Evolutionary conservation across 805 yeast genomes (phyloP).

Genomic region (Blastobotrys americana): DNA sequence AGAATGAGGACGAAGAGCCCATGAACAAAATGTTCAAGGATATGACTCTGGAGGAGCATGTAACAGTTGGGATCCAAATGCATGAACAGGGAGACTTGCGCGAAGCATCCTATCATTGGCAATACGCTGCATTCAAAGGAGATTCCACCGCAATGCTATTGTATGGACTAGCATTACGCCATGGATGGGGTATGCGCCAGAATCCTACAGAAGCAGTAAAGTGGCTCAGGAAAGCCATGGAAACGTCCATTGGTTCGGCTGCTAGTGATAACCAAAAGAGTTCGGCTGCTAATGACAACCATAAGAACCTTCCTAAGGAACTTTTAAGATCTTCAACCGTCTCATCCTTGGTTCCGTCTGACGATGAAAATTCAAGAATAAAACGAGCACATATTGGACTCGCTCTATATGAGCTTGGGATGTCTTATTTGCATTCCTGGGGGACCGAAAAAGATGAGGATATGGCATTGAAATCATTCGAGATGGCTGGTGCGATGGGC

Average conservation of each 20-base stretch:
- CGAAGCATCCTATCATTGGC: slow-evolving; percentile 64
- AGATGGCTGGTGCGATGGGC: slow-evolving; percentile 61
- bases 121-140: slow-evolving; percentile 56
- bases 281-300: not conserved
- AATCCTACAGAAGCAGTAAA: slow-evolving; percentile 48
- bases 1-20: slow-evolving; percentile 2
- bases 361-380: slow-evolving; percentile 5
- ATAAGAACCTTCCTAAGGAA: not conserved
- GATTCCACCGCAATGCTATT: slow-evolving; percentile 59
- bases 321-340: not conserved
- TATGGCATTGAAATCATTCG: slow-evolving; percentile 52
- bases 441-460: slow-evolving; percentile 48
- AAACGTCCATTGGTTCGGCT: slow-evolving; percentile 12
- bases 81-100: slow-evolving; percentile 53
- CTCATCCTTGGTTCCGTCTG: slow-evolving; percentile 1
- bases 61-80: slow-evolving; percentile 30
- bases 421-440: slow-evolving; percentile 48
- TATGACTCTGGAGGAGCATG: slow-evolving; percentile 25
- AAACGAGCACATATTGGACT: slow-evolving; percentile 26
- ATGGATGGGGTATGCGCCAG: slow-evolving; percentile 61
- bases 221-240: slow-evolving; percentile 53
- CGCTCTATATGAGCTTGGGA: slow-evolving; percentile 56
- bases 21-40: slow-evolving; percentile 14
- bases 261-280: too few relatives aligned
- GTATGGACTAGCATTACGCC: slow-evolving; percentile 58